A percentile compares a stretch with the other conserved stretches of the same genome.
phyloP scores from a whole-genome alignment of 2,329 filamentous ascomycete genomes.

The Trichophyton equinum region DNA sequence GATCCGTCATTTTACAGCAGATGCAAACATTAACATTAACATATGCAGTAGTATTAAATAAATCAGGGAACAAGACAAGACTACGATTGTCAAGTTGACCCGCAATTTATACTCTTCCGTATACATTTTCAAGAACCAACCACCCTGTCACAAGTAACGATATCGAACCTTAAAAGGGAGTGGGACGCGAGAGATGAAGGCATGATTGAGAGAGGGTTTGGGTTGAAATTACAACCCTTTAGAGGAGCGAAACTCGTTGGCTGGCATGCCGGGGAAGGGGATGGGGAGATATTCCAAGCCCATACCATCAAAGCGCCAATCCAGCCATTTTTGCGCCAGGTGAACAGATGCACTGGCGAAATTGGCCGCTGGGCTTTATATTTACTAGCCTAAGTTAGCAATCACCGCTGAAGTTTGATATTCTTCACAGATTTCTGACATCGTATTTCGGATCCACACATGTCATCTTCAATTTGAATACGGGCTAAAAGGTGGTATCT shows the following conservation, averaged over 20 bases:
- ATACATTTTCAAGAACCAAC: background rate
- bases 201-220: background rate
- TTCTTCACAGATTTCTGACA: background rate
- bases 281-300: background rate
- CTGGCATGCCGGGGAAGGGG: background rate
- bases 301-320: background rate
- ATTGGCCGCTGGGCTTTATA: background rate
- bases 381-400: background rate
- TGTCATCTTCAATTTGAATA: background rate
- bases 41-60: background rate
- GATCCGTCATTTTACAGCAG: background rate
- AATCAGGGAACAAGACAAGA: background rate
- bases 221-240: background rate
- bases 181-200: background rate
- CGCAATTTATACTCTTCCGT: background rate
- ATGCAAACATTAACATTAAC: background rate
- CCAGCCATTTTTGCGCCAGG: background rate
- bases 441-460: background rate
- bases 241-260: background rate
- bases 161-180: background rate
- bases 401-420: background rate
- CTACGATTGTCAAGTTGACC: background rate
- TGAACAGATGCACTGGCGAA: background rate
- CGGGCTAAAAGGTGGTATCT: background rate
- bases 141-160: background rate